phyloP scores from a whole-genome alignment of 148 eudicot genomes.

The Limonium bicolor region DNA sequence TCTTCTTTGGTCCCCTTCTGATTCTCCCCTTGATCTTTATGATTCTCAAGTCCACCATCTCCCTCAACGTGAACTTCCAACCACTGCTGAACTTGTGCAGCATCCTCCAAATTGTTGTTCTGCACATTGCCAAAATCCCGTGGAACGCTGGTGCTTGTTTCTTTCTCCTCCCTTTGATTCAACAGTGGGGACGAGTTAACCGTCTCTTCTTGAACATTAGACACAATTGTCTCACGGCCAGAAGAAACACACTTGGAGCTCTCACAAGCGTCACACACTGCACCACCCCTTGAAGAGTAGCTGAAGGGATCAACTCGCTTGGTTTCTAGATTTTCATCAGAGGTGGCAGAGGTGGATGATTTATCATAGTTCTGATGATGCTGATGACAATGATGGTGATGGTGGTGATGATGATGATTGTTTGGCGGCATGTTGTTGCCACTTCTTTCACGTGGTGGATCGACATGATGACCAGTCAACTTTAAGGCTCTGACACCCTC shows the following conservation, averaged over 20 bases:
- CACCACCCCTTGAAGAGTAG: constrained; percentile 39
- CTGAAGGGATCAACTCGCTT: constrained; percentile 78
- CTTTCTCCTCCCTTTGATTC: constrained; percentile 18
- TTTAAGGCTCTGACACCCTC: constrained; percentile 21
- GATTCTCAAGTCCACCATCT: background rate
- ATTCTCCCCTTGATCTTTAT: constrained; percentile 9
- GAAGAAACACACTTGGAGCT: constrained; percentile 39
- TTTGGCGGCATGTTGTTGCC: constrained; percentile 12
- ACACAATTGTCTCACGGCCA: constrained; percentile 21
- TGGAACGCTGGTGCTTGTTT: constrained; percentile 7
- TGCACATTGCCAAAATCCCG: constrained; percentile 8
- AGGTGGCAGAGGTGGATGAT: constrained; percentile 19
- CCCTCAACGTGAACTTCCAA: constrained; percentile 25
- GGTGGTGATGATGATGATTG: constrained; percentile 7
- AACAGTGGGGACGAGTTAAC: constrained; percentile 22
- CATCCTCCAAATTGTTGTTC: constrained; percentile 8
- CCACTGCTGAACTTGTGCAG: constrained; percentile 10
- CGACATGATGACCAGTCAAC: constrained; percentile 13
- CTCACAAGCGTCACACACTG: constrained; percentile 41
- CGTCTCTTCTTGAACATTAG: constrained; percentile 26
- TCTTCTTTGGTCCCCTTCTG: constrained; percentile 6
- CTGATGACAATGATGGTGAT: too few relatives aligned
- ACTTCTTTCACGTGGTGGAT: constrained; percentile 14
- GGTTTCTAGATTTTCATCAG: constrained; percentile 54
- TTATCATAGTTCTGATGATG: constrained; percentile 18